Percentiles rank a stretch among this genome's conserved stretches.
These are phyloP conservation scores for Neodidymelliopsis sp. DNA, from an alignment of 2,329 filamentous ascomycete genomes.

Conservation along the genomic window DNA sequence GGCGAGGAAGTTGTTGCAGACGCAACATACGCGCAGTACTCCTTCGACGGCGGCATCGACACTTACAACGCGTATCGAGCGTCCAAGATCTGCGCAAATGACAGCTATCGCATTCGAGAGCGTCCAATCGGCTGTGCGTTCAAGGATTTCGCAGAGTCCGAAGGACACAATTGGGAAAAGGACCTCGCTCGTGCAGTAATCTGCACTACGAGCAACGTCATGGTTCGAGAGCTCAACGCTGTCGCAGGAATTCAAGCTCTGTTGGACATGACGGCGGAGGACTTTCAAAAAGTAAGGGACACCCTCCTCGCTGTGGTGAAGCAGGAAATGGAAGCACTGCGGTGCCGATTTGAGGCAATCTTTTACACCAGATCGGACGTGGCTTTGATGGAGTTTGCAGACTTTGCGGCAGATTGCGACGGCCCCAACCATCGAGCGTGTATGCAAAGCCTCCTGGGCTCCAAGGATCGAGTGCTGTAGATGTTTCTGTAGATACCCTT, in stretches of 20 bases:
- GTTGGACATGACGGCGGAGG: neutral
- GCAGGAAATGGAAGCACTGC: neutral
- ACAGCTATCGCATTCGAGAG: neutral
- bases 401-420: neutral
- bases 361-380: neutral
- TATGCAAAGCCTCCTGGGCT: neutral
- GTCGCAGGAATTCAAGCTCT: neutral
- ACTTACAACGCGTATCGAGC: neutral
- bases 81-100: neutral
- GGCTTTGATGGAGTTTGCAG: neutral
- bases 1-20: slow-evolving; percentile 1
- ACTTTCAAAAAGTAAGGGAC: neutral
- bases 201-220: slow-evolving; percentile 2
- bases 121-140: neutral
- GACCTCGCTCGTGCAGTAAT: neutral
- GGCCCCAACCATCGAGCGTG: neutral
- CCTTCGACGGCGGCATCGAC: slow-evolving; percentile 1
- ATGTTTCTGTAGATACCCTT: neutral
- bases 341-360: neutral
- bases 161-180: neutral
- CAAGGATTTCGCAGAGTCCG: neutral
- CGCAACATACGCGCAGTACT: slow-evolving; percentile 2
- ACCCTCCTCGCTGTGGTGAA: neutral
- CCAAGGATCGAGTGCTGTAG: no score
- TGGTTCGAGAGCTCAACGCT: neutral